These are phyloP conservation scores for Backusella morwellensis DNA, from an alignment of 192 early-diverging fungal genomes.

Conservation along the genomic window DNA sequence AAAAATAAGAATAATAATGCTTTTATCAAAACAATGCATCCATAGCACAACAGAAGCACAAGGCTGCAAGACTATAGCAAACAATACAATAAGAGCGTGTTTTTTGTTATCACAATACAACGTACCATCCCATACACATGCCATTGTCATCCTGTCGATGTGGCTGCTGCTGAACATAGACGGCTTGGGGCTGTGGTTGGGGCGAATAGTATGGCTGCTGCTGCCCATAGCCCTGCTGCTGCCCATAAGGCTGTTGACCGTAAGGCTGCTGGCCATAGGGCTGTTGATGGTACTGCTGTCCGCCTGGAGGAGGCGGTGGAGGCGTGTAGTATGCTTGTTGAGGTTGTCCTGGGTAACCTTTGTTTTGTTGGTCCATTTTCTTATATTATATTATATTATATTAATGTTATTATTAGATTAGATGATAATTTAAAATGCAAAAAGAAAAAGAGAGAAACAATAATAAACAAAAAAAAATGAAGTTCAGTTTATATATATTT, in stretches of 20 bases:
- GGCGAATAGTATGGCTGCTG: constrained; percentile 24
- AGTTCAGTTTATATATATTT: background rate
- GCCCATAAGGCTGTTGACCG: background rate
- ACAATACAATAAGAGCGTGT: background rate
- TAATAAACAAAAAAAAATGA: background rate
- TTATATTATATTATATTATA: too few species aligned
- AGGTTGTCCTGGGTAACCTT: background rate
- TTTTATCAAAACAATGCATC: constrained; percentile 3
- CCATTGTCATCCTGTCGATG: background rate
- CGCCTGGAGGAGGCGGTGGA: background rate
- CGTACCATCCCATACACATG: constrained; percentile 27
- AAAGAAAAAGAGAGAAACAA: background rate
- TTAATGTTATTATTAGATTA: too few species aligned
- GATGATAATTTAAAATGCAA: background rate
- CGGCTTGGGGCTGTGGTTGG: constrained; percentile 15
- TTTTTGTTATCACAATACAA: background rate
- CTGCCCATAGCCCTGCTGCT: background rate
- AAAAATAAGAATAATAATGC: background rate
- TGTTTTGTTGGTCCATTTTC: constrained; percentile 5
- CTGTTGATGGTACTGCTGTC: background rate
- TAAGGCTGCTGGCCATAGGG: constrained; percentile 17
- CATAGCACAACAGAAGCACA: constrained; percentile 22
- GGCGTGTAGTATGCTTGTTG: background rate
- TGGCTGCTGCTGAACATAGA: constrained; percentile 29
- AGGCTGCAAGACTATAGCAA: constrained; percentile 12